A percentile compares a stretch with the other conserved stretches of the same genome.
Conservation (phyloP, 139 green algal species). For the Marvania coccoides region DNA sequence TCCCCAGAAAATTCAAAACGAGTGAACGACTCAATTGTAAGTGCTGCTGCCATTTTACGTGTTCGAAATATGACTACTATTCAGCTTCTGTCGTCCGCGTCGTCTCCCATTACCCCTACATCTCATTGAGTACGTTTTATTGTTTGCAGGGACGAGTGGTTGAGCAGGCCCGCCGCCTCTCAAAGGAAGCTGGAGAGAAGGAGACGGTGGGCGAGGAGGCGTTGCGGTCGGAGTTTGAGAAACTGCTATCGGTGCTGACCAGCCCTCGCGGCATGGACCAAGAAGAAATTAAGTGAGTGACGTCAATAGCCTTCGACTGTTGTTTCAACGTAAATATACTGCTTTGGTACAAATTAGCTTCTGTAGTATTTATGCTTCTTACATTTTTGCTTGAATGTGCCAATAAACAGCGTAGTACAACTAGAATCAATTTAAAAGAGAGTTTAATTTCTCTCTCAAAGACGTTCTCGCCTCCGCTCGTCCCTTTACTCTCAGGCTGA, state of each 20-base stretch:
- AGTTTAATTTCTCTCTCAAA: background rate
- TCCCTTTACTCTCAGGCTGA: constrained; percentile 7
- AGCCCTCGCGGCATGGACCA: constrained; percentile 6
- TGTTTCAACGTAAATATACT: background rate
- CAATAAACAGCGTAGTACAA: background rate
- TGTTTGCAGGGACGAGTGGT: constrained; percentile 19
- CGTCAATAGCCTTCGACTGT: background rate
- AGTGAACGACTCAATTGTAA: constrained; percentile 5
- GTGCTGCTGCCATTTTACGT: background rate
- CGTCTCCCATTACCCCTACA: too few species aligned
- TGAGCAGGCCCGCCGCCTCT: constrained; percentile 34
- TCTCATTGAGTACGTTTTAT: too few species aligned
- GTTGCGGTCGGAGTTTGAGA: constrained; percentile 61
- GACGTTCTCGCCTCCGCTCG: background rate
- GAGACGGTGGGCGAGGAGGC: constrained; percentile 19
- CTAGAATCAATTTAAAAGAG: background rate
- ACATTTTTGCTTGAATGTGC: too few species aligned
- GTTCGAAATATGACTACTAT: too few species aligned
- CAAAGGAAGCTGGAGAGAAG: constrained; percentile 22
- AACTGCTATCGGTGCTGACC: constrained; percentile 37
- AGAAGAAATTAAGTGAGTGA: constrained; percentile 24
- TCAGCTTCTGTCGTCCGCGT: too few species aligned
- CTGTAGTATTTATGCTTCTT: background rate
- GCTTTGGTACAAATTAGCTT: background rate
- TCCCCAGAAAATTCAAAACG: background rate